A percentile compares a stretch with the other conserved stretches of the same genome.
Conservation (phyloP, 75 land plant species). For the Cryptomeria japonica region DNA sequence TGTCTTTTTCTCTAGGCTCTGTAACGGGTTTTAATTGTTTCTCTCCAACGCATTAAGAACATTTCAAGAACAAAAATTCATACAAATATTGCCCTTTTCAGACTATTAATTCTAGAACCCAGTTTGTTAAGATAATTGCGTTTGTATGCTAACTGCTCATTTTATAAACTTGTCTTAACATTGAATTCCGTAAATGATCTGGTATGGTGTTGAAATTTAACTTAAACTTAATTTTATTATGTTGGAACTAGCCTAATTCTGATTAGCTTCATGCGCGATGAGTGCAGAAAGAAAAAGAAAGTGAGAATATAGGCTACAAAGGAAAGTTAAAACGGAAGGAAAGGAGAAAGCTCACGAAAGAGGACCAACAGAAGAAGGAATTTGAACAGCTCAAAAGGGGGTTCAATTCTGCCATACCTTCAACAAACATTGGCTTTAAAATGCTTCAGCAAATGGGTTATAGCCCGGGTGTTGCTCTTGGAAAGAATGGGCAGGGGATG, state of each 20-base stretch:
- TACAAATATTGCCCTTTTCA: neutral
- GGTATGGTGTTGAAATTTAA: neutral
- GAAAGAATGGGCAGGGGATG: conserved; percentile 63
- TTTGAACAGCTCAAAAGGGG: conserved; percentile 54
- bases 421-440: conserved; percentile 88
- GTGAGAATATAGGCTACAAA: neutral
- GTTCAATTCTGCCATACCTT: conserved; percentile 59
- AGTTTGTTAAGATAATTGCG: neutral
- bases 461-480: conserved; percentile 72
- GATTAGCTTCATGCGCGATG: neutral
- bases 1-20: neutral
- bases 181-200: neutral
- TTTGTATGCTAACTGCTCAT: neutral
- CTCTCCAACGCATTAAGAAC: neutral
- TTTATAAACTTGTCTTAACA: neutral
- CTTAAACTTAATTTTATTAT: neutral
- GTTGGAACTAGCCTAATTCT: conserved; percentile 4
- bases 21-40: neutral
- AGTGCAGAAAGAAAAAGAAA: conserved; percentile 6
- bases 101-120: neutral
- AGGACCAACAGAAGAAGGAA: conserved; percentile 56
- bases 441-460: conserved; percentile 95
- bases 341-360: conserved; percentile 42
- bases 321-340: conserved; percentile 55
- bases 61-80: no score